Evolutionary conservation across 2,329 filamentous ascomycete species (phyloP).

Genomic region (Paradendryphiella salina): DNA sequence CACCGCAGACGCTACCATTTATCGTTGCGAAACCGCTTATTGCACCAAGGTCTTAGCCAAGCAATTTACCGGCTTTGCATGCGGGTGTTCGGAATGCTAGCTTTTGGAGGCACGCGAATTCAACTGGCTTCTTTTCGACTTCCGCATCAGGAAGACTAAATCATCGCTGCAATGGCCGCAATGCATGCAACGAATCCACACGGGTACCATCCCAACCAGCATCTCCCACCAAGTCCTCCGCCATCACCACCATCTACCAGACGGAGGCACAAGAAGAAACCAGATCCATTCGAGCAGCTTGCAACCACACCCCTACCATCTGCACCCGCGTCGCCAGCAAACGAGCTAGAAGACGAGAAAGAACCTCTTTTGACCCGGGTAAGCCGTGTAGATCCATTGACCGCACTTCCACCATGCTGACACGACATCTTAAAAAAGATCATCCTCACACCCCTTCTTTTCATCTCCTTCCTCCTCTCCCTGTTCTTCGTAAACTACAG

Average conservation of each 20-base stretch:
- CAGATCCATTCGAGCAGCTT: slow-evolving; percentile 40
- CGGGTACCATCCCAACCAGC: slow-evolving; percentile 15
- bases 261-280: slow-evolving; percentile 29
- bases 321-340: slow-evolving; percentile 26
- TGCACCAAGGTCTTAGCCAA: background rate
- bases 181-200: slow-evolving; percentile 15
- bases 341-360: slow-evolving; percentile 18
- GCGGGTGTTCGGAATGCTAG: background rate
- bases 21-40: background rate
- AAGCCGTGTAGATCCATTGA: slow-evolving; percentile 3
- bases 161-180: slow-evolving; percentile 17
- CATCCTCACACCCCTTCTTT: slow-evolving; percentile 65
- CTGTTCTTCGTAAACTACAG: slow-evolving; percentile 65
- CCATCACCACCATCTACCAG: slow-evolving; percentile 32
- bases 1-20: background rate
- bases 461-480: slow-evolving; percentile 67
- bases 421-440: slow-evolving; percentile 29
- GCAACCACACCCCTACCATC: slow-evolving; percentile 29
- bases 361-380: slow-evolving; percentile 35
- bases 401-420: background rate
- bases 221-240: slow-evolving; percentile 34
- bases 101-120: background rate
- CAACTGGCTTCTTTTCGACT: background rate
- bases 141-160: background rate
- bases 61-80: background rate